phyloP scores from a whole-genome alignment of 345 rosid species.

The Brassica nigra region DNA sequence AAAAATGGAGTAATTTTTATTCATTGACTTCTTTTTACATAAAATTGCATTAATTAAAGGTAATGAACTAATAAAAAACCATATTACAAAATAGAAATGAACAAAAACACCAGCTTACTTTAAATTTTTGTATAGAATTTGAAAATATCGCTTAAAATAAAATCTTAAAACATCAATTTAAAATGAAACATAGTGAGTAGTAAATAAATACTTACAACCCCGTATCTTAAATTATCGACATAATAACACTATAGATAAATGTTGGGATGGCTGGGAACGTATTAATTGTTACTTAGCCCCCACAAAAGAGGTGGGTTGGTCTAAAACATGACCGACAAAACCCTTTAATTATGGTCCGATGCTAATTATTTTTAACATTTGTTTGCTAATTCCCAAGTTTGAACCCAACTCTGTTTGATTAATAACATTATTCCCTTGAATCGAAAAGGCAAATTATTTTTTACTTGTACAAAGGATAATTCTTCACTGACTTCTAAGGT shows the following conservation, averaged over 20 bases:
- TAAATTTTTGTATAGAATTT: too few relatives aligned
- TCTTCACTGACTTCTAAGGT: slow-evolving; percentile 47
- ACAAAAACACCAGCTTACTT: too few relatives aligned
- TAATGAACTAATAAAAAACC: too few relatives aligned
- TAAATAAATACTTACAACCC: background rate
- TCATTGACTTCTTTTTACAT: too few relatives aligned
- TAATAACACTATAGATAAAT: background rate
- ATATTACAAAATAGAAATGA: too few relatives aligned
- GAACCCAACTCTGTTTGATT: slow-evolving; percentile 33
- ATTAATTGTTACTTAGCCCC: slow-evolving; percentile 9
- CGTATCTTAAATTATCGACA: background rate
- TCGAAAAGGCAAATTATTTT: background rate
- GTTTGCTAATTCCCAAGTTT: slow-evolving; percentile 35
- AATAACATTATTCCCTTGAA: slow-evolving; percentile 14
- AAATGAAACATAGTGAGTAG: too few relatives aligned
- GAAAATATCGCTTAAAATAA: too few relatives aligned
- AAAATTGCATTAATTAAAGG: too few relatives aligned
- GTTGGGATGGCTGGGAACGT: slow-evolving; percentile 12
- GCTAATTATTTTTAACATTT: slow-evolving; percentile 12
- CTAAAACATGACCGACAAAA: slow-evolving; percentile 39
- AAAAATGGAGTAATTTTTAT: too few relatives aligned
- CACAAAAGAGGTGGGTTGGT: slow-evolving; percentile 18
- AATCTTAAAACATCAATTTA: too few relatives aligned
- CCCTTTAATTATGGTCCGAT: slow-evolving; percentile 40
- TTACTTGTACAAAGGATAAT: slow-evolving; percentile 9